Evolutionary conservation across 129 eudicot species (phyloP).

Genomic region (Ambrosia artemisiifolia): DNA sequence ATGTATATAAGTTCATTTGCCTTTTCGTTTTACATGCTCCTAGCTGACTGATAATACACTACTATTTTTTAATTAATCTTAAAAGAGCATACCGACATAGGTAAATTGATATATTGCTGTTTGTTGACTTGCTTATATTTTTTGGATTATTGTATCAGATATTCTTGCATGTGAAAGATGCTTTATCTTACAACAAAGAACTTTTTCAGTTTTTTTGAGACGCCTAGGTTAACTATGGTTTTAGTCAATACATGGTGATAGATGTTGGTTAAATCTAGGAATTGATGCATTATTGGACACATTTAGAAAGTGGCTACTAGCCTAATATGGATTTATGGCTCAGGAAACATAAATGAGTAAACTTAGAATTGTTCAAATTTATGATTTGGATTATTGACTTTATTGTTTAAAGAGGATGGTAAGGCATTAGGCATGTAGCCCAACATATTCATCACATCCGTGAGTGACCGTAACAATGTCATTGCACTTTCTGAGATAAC

Average conservation of each 20-base stretch:
- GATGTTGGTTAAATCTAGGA: background rate
- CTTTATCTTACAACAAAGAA: no score
- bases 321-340: background rate
- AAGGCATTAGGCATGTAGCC: no score
- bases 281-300: background rate
- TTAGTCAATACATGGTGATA: background rate
- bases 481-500: constrained; percentile 45
- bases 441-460: no score
- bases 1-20: background rate
- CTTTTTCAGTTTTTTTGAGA: no score
- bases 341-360: background rate
- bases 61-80: background rate
- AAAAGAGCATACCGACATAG: constrained; percentile 7
- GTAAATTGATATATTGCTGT: no score
- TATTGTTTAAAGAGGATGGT: constrained; percentile 42
- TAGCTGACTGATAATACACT: background rate
- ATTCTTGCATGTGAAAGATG: no score
- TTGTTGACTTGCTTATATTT: no score
- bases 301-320: background rate
- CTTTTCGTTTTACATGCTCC: background rate
- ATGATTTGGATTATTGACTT: constrained; percentile 6
- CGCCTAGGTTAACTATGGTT: no score
- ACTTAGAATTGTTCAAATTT: background rate
- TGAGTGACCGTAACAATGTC: constrained; percentile 44
- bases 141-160: no score